Conservation (phyloP, 2,329 filamentous ascomycete genomes). For the Fusarium gaditjirri region DNA sequence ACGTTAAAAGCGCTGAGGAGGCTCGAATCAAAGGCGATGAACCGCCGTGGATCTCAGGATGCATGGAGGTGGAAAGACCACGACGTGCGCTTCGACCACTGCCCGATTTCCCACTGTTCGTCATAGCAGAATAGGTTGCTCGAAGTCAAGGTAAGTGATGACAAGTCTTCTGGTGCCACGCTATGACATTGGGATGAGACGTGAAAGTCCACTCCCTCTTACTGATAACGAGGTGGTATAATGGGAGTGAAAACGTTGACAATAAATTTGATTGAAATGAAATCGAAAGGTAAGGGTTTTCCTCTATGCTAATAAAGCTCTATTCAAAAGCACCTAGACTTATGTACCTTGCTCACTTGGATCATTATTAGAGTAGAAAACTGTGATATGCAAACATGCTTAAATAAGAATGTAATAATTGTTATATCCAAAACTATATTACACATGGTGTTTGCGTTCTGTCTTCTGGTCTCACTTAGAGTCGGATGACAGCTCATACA, state of each 20-base stretch:
- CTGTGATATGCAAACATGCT: background rate
- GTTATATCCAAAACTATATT: background rate
- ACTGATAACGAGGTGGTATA: background rate
- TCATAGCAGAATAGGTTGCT: background rate
- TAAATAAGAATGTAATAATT: background rate
- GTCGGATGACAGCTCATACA: background rate
- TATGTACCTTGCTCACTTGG: background rate
- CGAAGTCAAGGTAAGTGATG: background rate
- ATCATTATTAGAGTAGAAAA: background rate
- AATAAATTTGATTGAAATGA: too few relatives aligned
- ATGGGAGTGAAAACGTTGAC: background rate
- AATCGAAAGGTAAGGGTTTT: background rate
- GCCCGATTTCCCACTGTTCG: rapidly evolving
- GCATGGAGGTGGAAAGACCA: background rate
- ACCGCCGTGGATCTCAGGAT: conserved; percentile 2
- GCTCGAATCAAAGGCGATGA: background rate
- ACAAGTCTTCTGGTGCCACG: background rate
- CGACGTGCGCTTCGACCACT: background rate
- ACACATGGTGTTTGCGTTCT: background rate
- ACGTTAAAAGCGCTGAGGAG: background rate
- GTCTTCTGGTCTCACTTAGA: background rate
- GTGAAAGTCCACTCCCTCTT: background rate
- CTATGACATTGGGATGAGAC: background rate
- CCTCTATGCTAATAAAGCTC: background rate
- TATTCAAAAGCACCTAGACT: background rate